Evolutionary conservation across 345 rosid genomes (phyloP), one percentile per base, ranked within the genome.

Genomic region (Salix koriyanagi): DNA sequence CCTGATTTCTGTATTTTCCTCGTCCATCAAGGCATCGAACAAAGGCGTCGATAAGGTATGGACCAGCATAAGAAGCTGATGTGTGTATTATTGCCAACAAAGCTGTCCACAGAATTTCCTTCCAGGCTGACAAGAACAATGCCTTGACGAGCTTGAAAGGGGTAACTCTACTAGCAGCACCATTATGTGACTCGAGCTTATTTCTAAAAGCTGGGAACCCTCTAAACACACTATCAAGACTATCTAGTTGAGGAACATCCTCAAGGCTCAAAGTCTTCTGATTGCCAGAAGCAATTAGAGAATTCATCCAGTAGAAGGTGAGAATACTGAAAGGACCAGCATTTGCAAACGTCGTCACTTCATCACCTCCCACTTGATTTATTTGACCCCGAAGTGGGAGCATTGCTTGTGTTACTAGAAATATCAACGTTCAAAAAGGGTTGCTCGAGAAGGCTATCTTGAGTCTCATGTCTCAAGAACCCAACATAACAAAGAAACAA

Each of bases 401-500:
- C 16, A 67, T 56, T 42, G 14, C 48, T 44, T 19, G 26, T 5
- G 37, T 71, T 2, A 36, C 78, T 34, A 34, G 70, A 74, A 44
- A 44, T 44, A 50, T 79, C 44, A 41, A 77, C 87, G 67, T 82
- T 84, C 65, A 84, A 69, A 41, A 84, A 73, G 50, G 85, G 90
- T 39, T 88, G 88, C 69, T 85, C 83, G 71, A 87, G 83, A 42
- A 77, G 81, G 50, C 73, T 52, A 72, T 73, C 71, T 71, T 83
- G 80, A 71, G 72, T 66, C 80, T 79, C 74, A 76, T 44, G 69
- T 80, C 72, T 84, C 70, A 82, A 73, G 80, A 86, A 87, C 65
- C 88, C 91, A 77, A 83, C 76, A 72, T 36, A 88, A 80, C 86
- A 91, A 48, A 91, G 87, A 78, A 89, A 88, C 74, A 88, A 81